Conservation (phyloP, 139 green algal genomes). For the Chlorella sp. region DNA sequence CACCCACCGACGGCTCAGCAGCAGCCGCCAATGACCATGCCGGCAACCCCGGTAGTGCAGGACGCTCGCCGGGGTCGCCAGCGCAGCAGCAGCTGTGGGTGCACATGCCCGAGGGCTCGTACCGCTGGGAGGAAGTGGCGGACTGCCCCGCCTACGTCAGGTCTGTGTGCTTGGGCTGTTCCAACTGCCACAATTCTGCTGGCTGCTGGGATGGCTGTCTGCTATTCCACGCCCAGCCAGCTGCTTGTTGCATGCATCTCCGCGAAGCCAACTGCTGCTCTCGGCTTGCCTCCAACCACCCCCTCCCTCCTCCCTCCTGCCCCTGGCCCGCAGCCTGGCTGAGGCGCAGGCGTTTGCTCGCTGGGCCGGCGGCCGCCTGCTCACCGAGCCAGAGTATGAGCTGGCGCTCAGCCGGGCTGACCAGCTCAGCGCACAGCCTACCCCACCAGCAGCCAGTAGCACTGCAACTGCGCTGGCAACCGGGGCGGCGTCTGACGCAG, state of each 20-base stretch:
- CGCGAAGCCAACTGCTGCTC: too few relatives aligned
- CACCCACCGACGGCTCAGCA: too few relatives aligned
- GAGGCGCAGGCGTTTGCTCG: constrained; percentile 62
- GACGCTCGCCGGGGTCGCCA: too few relatives aligned
- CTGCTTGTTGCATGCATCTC: not conserved
- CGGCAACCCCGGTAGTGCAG: too few relatives aligned
- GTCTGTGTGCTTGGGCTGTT: not conserved
- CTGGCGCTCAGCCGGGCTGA: not conserved
- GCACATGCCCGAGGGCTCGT: constrained; percentile 47
- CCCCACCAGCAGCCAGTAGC: too few relatives aligned
- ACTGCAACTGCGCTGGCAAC: not conserved
- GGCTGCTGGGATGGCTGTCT: too few relatives aligned
- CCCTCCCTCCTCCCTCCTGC: not conserved
- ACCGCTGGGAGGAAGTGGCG: constrained; percentile 28
- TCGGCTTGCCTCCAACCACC: not conserved
- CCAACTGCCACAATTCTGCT: not conserved
- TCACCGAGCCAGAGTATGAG: constrained; percentile 67
- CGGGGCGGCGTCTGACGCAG: not conserved
- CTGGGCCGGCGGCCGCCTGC: constrained; percentile 40
- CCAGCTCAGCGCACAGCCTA: too few relatives aligned
- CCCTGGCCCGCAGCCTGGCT: constrained; percentile 45
- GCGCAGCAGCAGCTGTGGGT: constrained; percentile 37
- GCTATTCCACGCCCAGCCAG: too few relatives aligned
- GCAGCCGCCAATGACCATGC: too few relatives aligned
- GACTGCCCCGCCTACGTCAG: constrained; percentile 38